Base-by-base conservation (phyloP, 345 rosid genomes). In the Atalantia buxifolia region DNA sequence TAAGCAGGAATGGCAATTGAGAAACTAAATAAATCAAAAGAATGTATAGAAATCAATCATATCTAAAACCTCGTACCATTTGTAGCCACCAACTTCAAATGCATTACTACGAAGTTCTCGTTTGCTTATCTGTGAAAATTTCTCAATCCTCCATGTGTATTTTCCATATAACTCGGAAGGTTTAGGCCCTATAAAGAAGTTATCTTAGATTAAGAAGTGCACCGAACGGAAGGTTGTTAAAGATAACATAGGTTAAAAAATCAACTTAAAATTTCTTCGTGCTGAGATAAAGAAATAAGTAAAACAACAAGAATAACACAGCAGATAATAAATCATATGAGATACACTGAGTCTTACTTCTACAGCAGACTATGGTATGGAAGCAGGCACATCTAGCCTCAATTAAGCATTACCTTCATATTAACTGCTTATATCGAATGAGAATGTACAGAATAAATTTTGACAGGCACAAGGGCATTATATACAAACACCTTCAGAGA, bases 41-140 rank as follows among this genome's bases (percentile, higher is more conserved):
- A 76, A 60, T 21, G 40, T 2, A 25, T 63, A 48, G 56, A 70
- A 75, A 63, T 65, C 60, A 77, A 50, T 30, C 72, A 66, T 40
- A 77, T 72, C 69, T 56, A 81, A 76, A 83, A 33, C 56, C 55
- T 9, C 91, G 62, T 91, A 95, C 97, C 98, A 93, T 86, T 93
- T 89, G 89, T 89, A 91, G 83, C 98, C 95, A 33, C 97, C 99
- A 81, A 90, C 97, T 78, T 90, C 93, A 88, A 95, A 95, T 71
- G 86, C 86, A 85, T 67, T 77, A 66, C 99, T 87, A 76, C 94
- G 92, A 69, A 91, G 94, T 84, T 91, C 98, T 59, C 93, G 84
- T 87, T 93, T 90, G 83, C 84, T 91, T 78, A 87, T 89, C 87
- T 93, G 90, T 24, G 98, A 95, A 84, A 91, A 95, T 22, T 92